These are phyloP conservation scores for Fraxinus velutina DNA, from an alignment of 305 asterid genomes.

Conservation along the genomic window DNA sequence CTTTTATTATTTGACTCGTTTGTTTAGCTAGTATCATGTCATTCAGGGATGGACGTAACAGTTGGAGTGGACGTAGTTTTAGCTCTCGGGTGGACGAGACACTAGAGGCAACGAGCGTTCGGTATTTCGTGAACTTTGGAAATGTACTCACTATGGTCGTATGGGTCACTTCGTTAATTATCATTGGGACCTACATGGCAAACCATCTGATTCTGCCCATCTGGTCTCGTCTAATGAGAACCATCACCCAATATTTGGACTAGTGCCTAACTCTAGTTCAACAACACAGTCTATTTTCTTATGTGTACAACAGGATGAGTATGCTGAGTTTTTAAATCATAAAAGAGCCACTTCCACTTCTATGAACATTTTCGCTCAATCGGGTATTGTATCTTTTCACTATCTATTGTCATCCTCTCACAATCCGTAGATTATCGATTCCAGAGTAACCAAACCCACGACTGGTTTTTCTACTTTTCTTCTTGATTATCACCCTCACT, in stretches of 20 bases:
- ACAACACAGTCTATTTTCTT: background rate
- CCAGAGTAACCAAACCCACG: background rate
- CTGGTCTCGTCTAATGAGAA: background rate
- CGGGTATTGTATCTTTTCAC: background rate
- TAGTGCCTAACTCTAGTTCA: background rate
- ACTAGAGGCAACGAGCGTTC: background rate
- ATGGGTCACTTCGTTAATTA: background rate
- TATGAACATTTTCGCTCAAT: background rate
- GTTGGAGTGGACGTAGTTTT: background rate
- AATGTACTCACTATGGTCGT: background rate
- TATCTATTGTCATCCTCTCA: background rate
- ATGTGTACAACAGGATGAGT: background rate
- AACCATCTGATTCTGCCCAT: background rate
- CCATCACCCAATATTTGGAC: background rate
- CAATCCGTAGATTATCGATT: background rate
- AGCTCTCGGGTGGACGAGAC: background rate
- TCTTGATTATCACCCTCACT: background rate
- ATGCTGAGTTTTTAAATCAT: background rate
- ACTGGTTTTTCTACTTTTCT: background rate
- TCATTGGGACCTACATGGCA: background rate
- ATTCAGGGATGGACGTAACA: background rate
- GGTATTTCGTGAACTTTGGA: background rate
- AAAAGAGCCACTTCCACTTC: background rate
- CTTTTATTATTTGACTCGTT: background rate
- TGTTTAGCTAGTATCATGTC: background rate